phyloP scores from a whole-genome alignment of 208 protist species.

The Trypanosomatidae sp. region DNA sequence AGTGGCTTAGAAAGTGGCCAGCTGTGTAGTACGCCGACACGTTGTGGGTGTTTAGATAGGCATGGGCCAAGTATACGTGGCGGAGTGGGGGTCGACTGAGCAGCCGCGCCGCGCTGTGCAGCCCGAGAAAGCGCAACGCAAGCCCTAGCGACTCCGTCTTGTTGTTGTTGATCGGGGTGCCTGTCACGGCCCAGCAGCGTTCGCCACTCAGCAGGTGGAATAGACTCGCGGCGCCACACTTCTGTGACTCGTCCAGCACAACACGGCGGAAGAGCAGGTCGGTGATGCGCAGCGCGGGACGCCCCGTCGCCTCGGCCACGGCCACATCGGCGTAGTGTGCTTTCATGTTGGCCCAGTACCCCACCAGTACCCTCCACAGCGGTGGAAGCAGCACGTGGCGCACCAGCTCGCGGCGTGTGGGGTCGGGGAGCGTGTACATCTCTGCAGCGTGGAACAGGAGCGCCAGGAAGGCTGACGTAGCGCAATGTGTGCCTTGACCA shows the following conservation, averaged over 20 bases:
- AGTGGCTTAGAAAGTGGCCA: neutral
- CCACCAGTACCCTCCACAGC: conserved; percentile 12
- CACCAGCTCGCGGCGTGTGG: conserved; percentile 14
- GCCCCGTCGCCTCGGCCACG: conserved; percentile 12
- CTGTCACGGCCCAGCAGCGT: conserved; percentile 53
- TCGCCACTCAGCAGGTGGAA: conserved; percentile 38
- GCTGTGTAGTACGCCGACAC: neutral
- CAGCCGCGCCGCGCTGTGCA: conserved; percentile 12
- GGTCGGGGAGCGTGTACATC: conserved; percentile 4
- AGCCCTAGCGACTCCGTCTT: conserved; percentile 28
- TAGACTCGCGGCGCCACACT: conserved; percentile 27
- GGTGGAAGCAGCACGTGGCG: conserved; percentile 21
- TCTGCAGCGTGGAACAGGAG: conserved; percentile 2
- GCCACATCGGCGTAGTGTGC: conserved; percentile 15
- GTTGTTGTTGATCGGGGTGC: conserved; percentile 61
- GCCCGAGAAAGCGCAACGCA: conserved; percentile 31
- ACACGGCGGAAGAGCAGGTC: conserved; percentile 54
- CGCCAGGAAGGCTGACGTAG: conserved; percentile 3
- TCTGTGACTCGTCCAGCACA: conserved; percentile 63
- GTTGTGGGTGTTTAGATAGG: conserved; percentile 2
- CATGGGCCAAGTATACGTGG: neutral
- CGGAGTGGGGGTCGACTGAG: neutral
- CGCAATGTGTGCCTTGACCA: neutral
- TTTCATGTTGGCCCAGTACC: conserved; percentile 13
- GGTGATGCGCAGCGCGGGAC: conserved; percentile 23